Base-by-base conservation (phyloP, 192 early-diverging fungal genomes). In the Coemansia sp. region DNA sequence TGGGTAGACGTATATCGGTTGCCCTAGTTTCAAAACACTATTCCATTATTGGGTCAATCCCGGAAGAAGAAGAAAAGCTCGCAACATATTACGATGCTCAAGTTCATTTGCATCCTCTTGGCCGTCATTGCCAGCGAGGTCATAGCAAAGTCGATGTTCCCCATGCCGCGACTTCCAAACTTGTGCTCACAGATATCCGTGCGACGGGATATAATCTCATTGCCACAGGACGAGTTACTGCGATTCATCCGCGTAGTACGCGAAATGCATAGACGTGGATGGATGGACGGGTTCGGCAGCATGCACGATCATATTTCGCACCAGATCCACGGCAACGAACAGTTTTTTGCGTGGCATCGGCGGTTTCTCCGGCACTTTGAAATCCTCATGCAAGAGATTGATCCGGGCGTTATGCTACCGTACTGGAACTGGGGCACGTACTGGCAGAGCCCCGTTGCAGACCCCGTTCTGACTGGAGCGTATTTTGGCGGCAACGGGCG, bases 361-460 rank as follows among this genome's bases (percentile, higher is more conserved):
- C 66, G 71, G 23, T 84, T 82, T 59, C 45, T 86, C n/a, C 75
- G 76, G 14, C 79, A 84, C 67, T 84, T 86, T 70, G 82, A 86
- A 45, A 50, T 66, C 25, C 71, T 76, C 29, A 74, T 86, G 85
- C 82, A 84, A 66, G 67, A 75, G 27, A 84, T 84, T 12, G 82
- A 86, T 50, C 80, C 83, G 17, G 69, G 64, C 17, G 77, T 82
- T 2, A 72, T 85, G 15, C 60, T 90, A 36, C 89, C 88, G 3
- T 90, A 88, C 84, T 89, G 87, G 87, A 87, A 87, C 80, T 91
- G 90, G 90, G 76, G 72, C 32, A 75, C 69, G 46, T 75, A 77
- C 72, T 81, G 78, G 80, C 70, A 80, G 74, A 74, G 84, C 72
- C 86, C 87, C 50, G 60, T 68, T 12, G 61, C 50, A 1, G 76